phyloP scores from a whole-genome alignment of 192 early-diverging fungal genomes.

The Backusella macrospora region DNA sequence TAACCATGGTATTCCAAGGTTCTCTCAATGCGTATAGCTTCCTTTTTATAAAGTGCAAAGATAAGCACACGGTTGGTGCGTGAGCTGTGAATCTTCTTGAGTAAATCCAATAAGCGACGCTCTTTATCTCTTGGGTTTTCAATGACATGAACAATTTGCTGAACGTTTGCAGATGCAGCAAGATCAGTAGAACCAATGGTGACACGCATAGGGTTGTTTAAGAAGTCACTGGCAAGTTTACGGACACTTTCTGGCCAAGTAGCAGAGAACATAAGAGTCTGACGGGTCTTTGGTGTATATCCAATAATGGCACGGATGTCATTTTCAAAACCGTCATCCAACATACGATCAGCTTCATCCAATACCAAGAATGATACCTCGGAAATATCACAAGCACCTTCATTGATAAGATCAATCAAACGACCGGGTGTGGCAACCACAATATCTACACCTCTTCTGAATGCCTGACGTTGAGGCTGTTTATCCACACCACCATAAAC shows the following conservation, averaged over 20 bases:
- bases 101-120: slow-evolving; percentile 68
- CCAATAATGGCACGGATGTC: slow-evolving; percentile 85
- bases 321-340: slow-evolving; percentile 93
- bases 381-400: slow-evolving; percentile 76
- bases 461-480: slow-evolving; percentile 59
- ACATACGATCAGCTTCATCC: slow-evolving; percentile 98
- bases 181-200: slow-evolving; percentile 90
- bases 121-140: slow-evolving; percentile 78
- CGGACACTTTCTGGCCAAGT: slow-evolving; percentile 94
- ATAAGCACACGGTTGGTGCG: slow-evolving; percentile 89
- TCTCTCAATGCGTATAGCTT: slow-evolving; percentile 81
- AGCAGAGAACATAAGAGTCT: slow-evolving; percentile 95
- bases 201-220: slow-evolving; percentile 75
- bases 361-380: slow-evolving; percentile 88
- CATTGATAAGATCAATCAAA: slow-evolving; percentile 89
- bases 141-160: slow-evolving; percentile 90
- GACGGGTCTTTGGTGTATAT: slow-evolving; percentile 74
- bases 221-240: slow-evolving; percentile 82
- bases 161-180: slow-evolving; percentile 81
- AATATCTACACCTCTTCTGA: slow-evolving; percentile 65
- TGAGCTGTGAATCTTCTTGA: slow-evolving; percentile 83
- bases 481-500: slow-evolving; percentile 93
- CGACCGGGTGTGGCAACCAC: slow-evolving; percentile 96
- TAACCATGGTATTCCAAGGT: slow-evolving; percentile 75
- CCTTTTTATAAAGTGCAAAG: slow-evolving; percentile 97